Conservation (phyloP, 169 alveolate species). For the Eimeria praecox region DNA sequence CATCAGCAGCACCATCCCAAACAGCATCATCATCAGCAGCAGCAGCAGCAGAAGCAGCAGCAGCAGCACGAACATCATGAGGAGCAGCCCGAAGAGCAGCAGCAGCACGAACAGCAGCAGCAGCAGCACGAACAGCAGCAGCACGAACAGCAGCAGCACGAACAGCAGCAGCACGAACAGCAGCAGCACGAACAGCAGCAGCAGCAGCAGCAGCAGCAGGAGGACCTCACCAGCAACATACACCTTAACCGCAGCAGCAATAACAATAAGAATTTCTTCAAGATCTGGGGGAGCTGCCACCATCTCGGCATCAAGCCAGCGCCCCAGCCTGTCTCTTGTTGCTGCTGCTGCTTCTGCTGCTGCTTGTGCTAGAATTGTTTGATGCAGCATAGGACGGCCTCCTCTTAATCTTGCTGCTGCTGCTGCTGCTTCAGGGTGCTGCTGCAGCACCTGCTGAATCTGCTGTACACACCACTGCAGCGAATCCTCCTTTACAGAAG, state of each 20-base stretch:
- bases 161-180: not conserved
- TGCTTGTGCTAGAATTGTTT: conserved; percentile 69
- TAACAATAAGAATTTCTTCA: conserved; percentile 54
- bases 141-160: not conserved
- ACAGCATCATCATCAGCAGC: not conserved
- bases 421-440: conserved; percentile 58
- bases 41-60: conserved; percentile 43
- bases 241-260: conserved; percentile 80
- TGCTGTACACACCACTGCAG: conserved; percentile 79
- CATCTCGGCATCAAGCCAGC: conserved; percentile 66
- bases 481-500: conserved; percentile 60
- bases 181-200: conserved; percentile 6
- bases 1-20: not conserved
- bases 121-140: not conserved
- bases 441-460: conserved; percentile 75
- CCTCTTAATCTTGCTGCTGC: conserved; percentile 5
- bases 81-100: conserved; percentile 28
- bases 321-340: conserved; percentile 14
- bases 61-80: not conserved
- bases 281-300: conserved; percentile 61
- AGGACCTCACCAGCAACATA: not conserved
- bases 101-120: not conserved
- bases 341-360: conserved; percentile 30
- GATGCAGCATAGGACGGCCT: conserved; percentile 72
- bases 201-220: conserved; percentile 22